A percentile compares a stretch with the other conserved stretches of the same genome.
phyloP scores from a whole-genome alignment of 2,329 filamentous ascomycete species.

The Neofusicoccum laricinum region DNA sequence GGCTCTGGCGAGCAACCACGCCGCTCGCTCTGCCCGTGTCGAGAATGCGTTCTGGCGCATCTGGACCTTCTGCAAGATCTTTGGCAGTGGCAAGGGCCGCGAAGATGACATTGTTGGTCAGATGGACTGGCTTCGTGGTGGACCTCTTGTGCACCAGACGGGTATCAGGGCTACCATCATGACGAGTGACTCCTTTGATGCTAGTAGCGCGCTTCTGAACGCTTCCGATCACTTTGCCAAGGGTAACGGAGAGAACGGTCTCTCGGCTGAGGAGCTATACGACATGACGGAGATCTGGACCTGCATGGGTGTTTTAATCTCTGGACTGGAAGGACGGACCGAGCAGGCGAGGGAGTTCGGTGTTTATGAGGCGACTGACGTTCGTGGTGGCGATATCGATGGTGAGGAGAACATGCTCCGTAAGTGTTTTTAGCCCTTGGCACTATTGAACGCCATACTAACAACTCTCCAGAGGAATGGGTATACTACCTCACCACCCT shows the following conservation, averaged over 20 bases:
- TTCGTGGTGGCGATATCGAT: conserved; percentile 48
- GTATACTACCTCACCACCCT: conserved; percentile 58
- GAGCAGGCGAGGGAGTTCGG: conserved; percentile 55
- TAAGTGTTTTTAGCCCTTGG: conserved; percentile 28
- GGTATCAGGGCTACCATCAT: conserved; percentile 45
- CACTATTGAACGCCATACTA: conserved; percentile 18
- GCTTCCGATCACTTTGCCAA: conserved; percentile 54
- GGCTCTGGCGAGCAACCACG: conserved; percentile 50
- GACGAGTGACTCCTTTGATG: conserved; percentile 49
- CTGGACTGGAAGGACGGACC: conserved; percentile 54
- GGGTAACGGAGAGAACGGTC: conserved; percentile 52
- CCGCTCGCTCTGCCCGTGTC: conserved; percentile 49
- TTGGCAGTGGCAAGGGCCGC: conserved; percentile 56
- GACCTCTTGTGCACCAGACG: conserved; percentile 48
- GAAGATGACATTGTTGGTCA: conserved; percentile 60
- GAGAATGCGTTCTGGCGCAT: conserved; percentile 64
- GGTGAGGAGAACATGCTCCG: conserved; percentile 54
- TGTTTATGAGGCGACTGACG: conserved; percentile 51
- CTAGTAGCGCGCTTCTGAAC: conserved; percentile 54
- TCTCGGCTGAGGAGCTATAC: conserved; percentile 56
- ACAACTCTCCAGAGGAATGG: conserved; percentile 54
- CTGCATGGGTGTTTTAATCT: conserved; percentile 56
- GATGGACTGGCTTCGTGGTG: conserved; percentile 62
- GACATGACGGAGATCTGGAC: conserved; percentile 66
- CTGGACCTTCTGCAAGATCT: conserved; percentile 64